Evolutionary conservation across 116 monocot species (phyloP), one percentile per base, ranked within the genome.

Genomic region (Zostera marina): DNA sequence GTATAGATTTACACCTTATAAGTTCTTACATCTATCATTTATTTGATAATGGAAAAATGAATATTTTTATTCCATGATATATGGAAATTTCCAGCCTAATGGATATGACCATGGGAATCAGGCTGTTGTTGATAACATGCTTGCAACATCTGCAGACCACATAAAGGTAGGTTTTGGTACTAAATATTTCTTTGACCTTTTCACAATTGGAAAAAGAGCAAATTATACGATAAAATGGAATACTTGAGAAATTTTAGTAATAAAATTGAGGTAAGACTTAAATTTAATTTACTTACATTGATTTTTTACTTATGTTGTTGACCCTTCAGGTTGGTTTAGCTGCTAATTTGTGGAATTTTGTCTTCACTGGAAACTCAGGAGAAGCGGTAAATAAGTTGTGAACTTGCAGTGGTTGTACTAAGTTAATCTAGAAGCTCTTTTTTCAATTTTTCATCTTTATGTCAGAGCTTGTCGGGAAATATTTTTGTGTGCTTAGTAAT

Each of bases 151-250:
- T 32, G 49, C 67, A 43, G 84, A 84, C 23, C 78, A 84, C 66
- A 84, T 90, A 64, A 81, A 84, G 81, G 89, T 83, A 84, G 81
- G 89, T 83, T 71, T 11, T 25, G 7, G 45, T 4, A 7, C 3
- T 43, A 19, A 19, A 59, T 19, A 42, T 12, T 15, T 40, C 43
- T 43, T 40, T 22, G 22, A 22, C 53, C 12, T 53, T 10, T 52
- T 22, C 22, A 11, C 22, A 23, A 22, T 22, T 23, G 25, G 10
- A 53, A 22, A 11, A 23, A 11, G 22, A 22, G 53, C 19, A 53
- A 32, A 32, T 32, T 32, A 32, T 32, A 32, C 5, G 32, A 32
- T 32, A 32, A 32, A 5, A 32, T 32, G 32, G 32, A 32, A 32
- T 32, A 32, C 32, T 32, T 32, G 32, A 32, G 32, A 2, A 32